Base-by-base conservation (phyloP, 1,139 yeast species). In the Scheffersomyces titani region DNA sequence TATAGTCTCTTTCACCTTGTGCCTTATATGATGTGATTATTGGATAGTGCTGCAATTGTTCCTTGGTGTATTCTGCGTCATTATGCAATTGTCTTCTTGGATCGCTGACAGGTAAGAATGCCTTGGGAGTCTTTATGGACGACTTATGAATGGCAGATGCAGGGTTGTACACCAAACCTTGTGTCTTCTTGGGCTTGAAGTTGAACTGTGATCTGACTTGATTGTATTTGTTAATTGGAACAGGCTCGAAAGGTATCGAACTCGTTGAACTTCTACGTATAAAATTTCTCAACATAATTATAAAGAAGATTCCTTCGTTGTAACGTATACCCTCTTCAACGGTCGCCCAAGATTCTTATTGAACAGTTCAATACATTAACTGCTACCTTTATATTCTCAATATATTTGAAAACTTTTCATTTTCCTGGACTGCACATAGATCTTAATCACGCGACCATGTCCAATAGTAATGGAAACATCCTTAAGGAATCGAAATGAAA, bases 31-130 rank as follows among this genome's bases (percentile, higher is more conserved):
- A 75, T 71, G 63, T 75, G 67, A 68, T 78, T 57, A 81, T 65
- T 9, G 92, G 92, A 77, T 87, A 87, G 61, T 81, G 76, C n/a
- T 73, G 70, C 51, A 84, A 66, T 55, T 81, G 77, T 70, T 84
- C 77, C 36, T 67, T 67, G 51, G 75, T 72, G 63, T 67, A 76
- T 62, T 70, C 60, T 61, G 60, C 51, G 59, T 55, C 63, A 55
- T 44, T 60, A 53, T 61, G 70, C 45, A 76, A 71, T 2, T 70
- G 73, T 58, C 78, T 80, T 65, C 96, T 82, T 44, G 85, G 85
- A 66, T 90, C 96, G 7, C 71, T 65, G 2, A 73, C 65, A 3
- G 97, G 97, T 55, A 91, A 73, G 68, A 91, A 91, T 4, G 87
- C 86, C 60, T 81, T 82, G 44, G 97, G 96, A 0, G 97, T 91